Evolutionary conservation across 805 yeast genomes (phyloP).

Genomic region (Candida michaelii): DNA sequence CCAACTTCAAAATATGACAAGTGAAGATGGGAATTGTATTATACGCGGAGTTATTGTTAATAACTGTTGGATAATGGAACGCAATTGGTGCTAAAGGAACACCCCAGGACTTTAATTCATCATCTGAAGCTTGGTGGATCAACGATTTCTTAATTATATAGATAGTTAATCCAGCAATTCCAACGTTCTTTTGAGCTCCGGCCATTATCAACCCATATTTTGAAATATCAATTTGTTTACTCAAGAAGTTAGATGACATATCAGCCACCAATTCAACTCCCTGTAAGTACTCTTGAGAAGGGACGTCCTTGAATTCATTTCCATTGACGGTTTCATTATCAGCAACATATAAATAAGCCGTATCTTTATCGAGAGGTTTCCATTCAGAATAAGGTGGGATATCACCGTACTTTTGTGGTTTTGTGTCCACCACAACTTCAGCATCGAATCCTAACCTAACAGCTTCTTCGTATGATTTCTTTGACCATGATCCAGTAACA

Average conservation of each 20-base stretch:
- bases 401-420: conserved; percentile 56
- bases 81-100: conserved; percentile 89
- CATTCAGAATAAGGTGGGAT: conserved; percentile 69
- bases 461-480: conserved; percentile 87
- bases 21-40: conserved; percentile 96
- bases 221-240: conserved; percentile 75
- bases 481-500: conserved; percentile 93
- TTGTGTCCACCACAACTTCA: conserved; percentile 67
- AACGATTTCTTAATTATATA: conserved; percentile 85
- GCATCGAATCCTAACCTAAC: conserved; percentile 74
- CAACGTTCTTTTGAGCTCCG: conserved; percentile 98
- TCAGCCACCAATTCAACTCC: conserved; percentile 87
- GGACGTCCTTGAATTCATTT: conserved; percentile 65
- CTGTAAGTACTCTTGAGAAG: conserved; percentile 54
- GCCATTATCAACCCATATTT: conserved; percentile 91
- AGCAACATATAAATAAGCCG: conserved; percentile 86
- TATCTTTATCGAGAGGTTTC: conserved; percentile 56
- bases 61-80: conserved; percentile 81
- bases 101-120: conserved; percentile 53
- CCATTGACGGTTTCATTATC: conserved; percentile 98
- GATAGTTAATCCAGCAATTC: conserved; percentile 91
- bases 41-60: conserved; percentile 87
- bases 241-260: conserved; percentile 89
- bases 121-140: conserved; percentile 65
- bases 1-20: conserved; percentile 80